A percentile compares a stretch with the other conserved stretches of the same genome.
phyloP scores from a whole-genome alignment of 305 asterid species.

The Fraxinus sp. region DNA sequence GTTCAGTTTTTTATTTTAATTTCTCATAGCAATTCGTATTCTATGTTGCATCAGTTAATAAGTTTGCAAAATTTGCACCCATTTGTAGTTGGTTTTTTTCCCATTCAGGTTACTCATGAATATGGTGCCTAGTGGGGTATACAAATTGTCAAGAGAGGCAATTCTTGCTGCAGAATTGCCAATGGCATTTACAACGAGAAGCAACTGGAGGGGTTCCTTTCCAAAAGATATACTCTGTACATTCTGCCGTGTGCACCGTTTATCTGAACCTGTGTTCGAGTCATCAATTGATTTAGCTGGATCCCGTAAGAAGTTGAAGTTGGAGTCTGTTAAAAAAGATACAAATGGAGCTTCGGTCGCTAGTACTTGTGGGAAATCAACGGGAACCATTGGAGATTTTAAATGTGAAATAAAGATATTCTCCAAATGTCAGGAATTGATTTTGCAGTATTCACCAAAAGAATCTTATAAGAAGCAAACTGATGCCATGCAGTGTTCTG shows the following conservation, averaged over 20 bases:
- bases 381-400: conserved; percentile 38
- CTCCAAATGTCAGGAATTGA: conserved; percentile 58
- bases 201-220: conserved; percentile 79
- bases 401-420: conserved; percentile 62
- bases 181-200: conserved; percentile 53
- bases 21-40: background rate
- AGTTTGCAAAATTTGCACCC: conserved; percentile 5
- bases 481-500: conserved; percentile 66
- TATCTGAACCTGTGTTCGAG: conserved; percentile 74
- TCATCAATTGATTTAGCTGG: conserved; percentile 46
- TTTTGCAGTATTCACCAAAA: conserved; percentile 64
- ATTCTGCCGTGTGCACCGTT: conserved; percentile 75
- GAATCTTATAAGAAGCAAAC: conserved; percentile 63
- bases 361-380: conserved; percentile 30
- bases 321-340: conserved; percentile 38
- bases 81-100: conserved; percentile 2
- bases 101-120: conserved; percentile 55
- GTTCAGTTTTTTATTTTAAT: background rate
- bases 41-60: conserved; percentile 1
- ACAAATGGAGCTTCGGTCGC: conserved; percentile 32
- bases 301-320: conserved; percentile 57
- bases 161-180: conserved; percentile 79
- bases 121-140: conserved; percentile 78
- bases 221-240: conserved; percentile 78
- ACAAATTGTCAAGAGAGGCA: conserved; percentile 81